These are phyloP conservation scores for Aspergillus cejpii DNA, from an alignment of 2,329 filamentous ascomycete species.

Conservation along the genomic window DNA sequence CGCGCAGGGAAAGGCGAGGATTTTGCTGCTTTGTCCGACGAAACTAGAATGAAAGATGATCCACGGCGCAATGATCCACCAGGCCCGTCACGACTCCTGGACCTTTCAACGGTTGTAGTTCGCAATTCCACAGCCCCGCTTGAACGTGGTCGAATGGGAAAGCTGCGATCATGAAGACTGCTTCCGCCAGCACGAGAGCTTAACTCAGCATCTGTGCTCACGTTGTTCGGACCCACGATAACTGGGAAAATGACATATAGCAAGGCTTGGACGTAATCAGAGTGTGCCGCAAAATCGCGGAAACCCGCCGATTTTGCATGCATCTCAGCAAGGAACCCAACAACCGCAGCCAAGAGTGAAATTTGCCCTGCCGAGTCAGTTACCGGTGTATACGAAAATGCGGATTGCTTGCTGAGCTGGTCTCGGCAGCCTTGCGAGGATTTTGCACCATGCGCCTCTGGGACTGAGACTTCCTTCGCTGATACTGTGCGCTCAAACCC, in stretches of 20 bases:
- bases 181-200: slow-evolving; percentile 72
- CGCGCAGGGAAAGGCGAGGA: slow-evolving; percentile 55
- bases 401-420: slow-evolving; percentile 7
- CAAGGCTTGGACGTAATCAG: slow-evolving; percentile 74
- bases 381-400: slow-evolving; percentile 13
- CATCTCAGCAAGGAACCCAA: slow-evolving; percentile 71
- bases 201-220: slow-evolving; percentile 79
- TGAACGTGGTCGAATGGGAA: slow-evolving; percentile 70
- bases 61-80: slow-evolving; percentile 66
- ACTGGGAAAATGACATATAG: slow-evolving; percentile 78
- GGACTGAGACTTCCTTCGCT: slow-evolving; percentile 55
- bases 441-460: slow-evolving; percentile 31
- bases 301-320: slow-evolving; percentile 72
- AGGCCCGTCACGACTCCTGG: slow-evolving; percentile 41
- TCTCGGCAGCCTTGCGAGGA: slow-evolving; percentile 9
- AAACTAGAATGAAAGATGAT: slow-evolving; percentile 87
- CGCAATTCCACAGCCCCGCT: slow-evolving; percentile 63
- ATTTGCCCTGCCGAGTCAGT: slow-evolving; percentile 49
- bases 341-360: slow-evolving; percentile 64
- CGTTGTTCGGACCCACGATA: slow-evolving; percentile 75
- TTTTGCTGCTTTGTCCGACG: slow-evolving; percentile 57
- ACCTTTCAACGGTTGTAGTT: slow-evolving; percentile 56
- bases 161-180: slow-evolving; percentile 77
- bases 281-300: slow-evolving; percentile 71
- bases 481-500: slow-evolving; percentile 63